A percentile compares a stretch with the other conserved stretches of the same genome.
Evolutionary conservation across 257 asterid species (phyloP).

Genomic region (Lantana camara): DNA sequence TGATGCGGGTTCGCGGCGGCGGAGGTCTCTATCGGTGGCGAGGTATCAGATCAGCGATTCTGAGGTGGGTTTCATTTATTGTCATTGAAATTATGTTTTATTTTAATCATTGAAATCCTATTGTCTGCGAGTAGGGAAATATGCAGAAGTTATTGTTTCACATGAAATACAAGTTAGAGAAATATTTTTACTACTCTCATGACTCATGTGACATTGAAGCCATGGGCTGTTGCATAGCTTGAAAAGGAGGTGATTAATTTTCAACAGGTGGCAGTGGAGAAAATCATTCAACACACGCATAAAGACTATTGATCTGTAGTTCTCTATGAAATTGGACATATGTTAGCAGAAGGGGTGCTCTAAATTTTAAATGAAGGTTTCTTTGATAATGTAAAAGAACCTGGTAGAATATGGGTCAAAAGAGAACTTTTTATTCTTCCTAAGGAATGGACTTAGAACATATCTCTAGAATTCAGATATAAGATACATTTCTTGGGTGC

Average conservation of each 20-base stretch:
- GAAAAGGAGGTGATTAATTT: not conserved
- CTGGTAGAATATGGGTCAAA: not conserved
- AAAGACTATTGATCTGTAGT: constrained; percentile 8
- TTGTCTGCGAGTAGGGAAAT: not conserved
- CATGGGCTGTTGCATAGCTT: constrained; percentile 11
- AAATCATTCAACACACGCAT: not conserved
- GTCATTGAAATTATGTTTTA: not conserved
- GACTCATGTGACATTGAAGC: constrained; percentile 2
- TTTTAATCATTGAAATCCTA: not conserved
- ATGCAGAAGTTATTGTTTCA: not conserved
- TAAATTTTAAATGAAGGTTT: not conserved
- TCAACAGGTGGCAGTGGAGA: not conserved
- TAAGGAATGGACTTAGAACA: constrained; percentile 2
- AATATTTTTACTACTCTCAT: not conserved
- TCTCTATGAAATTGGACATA: not conserved
- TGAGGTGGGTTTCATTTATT: constrained; percentile 48
- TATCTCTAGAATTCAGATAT: not conserved
- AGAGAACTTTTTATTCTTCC: not conserved
- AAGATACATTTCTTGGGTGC: not conserved
- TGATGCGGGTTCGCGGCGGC: constrained; percentile 53
- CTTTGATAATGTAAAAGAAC: not conserved
- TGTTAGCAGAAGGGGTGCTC: constrained; percentile 1
- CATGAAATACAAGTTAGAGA: not conserved
- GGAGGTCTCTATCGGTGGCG: constrained; percentile 75
- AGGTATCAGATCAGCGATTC: constrained; percentile 63